Evolutionary conservation across 1,139 yeast species (phyloP).

Genomic region (Yamadazyma friedrichii): DNA sequence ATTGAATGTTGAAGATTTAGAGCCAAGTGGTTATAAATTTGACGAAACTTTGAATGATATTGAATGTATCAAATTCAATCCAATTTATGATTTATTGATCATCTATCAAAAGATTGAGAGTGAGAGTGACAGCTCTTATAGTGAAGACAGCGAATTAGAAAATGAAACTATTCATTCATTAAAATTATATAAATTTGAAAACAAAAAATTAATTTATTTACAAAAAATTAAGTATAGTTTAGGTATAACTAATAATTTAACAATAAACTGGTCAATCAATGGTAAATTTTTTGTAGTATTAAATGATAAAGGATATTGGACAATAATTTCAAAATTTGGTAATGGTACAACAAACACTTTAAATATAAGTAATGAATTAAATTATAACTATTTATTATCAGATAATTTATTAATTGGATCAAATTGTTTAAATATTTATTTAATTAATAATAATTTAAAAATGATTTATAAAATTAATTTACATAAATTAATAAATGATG

Average conservation of each 20-base stretch:
- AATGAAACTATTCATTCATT: constrained; percentile 3
- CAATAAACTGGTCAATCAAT: constrained; percentile 33
- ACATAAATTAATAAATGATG: constrained; percentile 17
- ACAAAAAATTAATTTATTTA: constrained; percentile 6
- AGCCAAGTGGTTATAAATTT: constrained; percentile 17
- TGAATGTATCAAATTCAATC: constrained; percentile 23
- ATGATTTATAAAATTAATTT: constrained; percentile 25
- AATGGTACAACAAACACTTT: constrained; percentile 28
- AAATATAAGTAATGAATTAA: constrained; percentile 24
- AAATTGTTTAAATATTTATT: constrained; percentile 25
- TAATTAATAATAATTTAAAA: constrained; percentile 20
- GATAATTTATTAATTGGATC: constrained; percentile 23
- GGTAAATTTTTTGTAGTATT: constrained; percentile 33
- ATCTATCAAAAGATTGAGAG: constrained; percentile 6
- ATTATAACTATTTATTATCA: constrained; percentile 25
- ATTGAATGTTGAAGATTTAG: constrained; percentile 17
- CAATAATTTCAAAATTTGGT: constrained; percentile 37
- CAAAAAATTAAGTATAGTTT: constrained; percentile 6
- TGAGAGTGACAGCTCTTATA: too few relatives aligned
- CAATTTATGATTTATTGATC: constrained; percentile 24
- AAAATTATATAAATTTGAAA: constrained; percentile 9
- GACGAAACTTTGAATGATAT: constrained; percentile 4
- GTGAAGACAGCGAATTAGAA: neutral
- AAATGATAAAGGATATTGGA: constrained; percentile 30
- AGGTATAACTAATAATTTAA: constrained; percentile 8